These are phyloP conservation scores for Xerocomellus amylosporus DNA, from an alignment of 768 basidiomycete species.

Conservation along the genomic window DNA sequence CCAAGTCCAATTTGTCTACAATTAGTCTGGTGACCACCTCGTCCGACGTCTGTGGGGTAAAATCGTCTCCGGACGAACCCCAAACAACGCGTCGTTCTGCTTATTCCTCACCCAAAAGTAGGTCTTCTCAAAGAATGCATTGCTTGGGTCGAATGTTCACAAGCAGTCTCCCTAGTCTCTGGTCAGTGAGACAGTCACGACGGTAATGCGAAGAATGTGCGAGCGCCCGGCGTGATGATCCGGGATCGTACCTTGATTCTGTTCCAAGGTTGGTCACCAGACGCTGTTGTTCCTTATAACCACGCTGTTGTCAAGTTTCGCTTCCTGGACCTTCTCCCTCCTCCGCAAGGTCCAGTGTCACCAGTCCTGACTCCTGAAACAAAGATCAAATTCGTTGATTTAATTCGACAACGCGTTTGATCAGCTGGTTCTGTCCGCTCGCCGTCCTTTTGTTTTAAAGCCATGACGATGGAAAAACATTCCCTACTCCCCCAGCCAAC, in stretches of 20 bases:
- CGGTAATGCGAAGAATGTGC: neutral
- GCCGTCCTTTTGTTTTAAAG: neutral
- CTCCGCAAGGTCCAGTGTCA: neutral
- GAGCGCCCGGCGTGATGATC: neutral
- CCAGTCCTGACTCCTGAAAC: neutral
- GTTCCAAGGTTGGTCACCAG: neutral
- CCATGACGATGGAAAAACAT: neutral
- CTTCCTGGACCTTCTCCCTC: neutral
- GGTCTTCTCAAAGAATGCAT: neutral
- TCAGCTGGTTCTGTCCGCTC: neutral
- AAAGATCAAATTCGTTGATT: neutral
- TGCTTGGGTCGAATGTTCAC: neutral
- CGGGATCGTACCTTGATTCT: neutral
- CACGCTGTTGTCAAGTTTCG: neutral
- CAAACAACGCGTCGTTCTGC: neutral
- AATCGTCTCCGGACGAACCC: neutral
- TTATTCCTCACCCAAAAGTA: too few relatives aligned
- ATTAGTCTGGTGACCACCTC: neutral
- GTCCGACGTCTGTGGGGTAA: neutral
- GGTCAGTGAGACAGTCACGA: neutral
- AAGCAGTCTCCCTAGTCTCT: neutral
- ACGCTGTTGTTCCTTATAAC: neutral
- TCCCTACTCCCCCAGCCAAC: neutral
- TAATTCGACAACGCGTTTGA: neutral
- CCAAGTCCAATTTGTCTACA: too few relatives aligned